Base-by-base conservation (phyloP, 805 yeast genomes). In the Candida rishiriensis region DNA sequence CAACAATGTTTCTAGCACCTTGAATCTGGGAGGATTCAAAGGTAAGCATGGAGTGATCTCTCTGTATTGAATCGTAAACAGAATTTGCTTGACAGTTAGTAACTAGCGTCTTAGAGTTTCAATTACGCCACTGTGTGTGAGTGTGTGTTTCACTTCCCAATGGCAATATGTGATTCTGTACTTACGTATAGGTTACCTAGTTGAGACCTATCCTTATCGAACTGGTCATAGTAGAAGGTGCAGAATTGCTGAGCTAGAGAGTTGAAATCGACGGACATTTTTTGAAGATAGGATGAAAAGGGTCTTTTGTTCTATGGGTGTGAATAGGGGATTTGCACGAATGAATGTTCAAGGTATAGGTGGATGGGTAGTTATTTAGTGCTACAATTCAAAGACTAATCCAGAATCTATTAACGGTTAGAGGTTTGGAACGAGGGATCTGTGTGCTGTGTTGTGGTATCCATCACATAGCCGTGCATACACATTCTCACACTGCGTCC, bases 11-110 rank as follows among this genome's bases (percentile, higher is more conserved):
- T 72, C 84, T 83, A 46, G 95, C 87, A 55, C 99, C 99, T 73
- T 91, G 99, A 54, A 86, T 75, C 75, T 91, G 97, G 47, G 89
- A 75, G 43, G 90, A 83, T 72, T 93, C 99, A 60, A 93, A 93
- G 39, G 99, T 93, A 70, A 93, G 76, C 99, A 93, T 93, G 28
- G 97, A 89, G 65, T 87, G 90, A 50, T 88, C 96, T 66, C 99
- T 86, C 80, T 73, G 18, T 36, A 33, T 10, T 31, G 14, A 14
- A 15, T 29, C 18, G 28, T 28, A 32, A 13, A 18, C 11, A 29
- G 26, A 12, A 14, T 35, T 31, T 14, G 29, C 30, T 16, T n/a
- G n/a, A n/a, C n/a, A n/a, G 50, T 49, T 47, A 51, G 51, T 40
- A 39, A 21, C 26, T 21, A 21, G 26, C 26, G n/a, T 34, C 42